Evolutionary conservation across 78 protist species (phyloP).

Genomic region (Guillardia theta): DNA sequence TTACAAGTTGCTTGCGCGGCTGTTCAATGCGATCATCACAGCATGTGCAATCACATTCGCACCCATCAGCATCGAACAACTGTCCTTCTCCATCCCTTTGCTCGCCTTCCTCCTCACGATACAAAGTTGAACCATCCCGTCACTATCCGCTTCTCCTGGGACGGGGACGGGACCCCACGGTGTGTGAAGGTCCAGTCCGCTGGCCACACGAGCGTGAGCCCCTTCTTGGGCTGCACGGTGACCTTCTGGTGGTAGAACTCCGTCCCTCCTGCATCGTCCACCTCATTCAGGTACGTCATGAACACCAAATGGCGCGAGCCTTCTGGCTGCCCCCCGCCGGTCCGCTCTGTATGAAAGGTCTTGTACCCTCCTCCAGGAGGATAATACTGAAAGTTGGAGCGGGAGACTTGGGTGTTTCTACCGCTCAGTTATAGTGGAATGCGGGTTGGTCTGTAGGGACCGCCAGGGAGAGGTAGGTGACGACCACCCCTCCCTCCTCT

Average conservation of each 20-base stretch:
- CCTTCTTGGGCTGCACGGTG: neutral
- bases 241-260: conserved; percentile 40
- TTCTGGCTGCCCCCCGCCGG: conserved; percentile 16
- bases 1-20: too few relatives aligned
- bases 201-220: neutral
- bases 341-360: conserved; percentile 27
- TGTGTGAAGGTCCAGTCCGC: conserved; percentile 45
- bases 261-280: neutral
- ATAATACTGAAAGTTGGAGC: conserved; percentile 19
- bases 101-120: too few relatives aligned
- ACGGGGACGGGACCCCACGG: conserved; percentile 31
- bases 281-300: conserved; percentile 37
- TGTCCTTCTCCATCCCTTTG: too few relatives aligned
- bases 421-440: too few relatives aligned
- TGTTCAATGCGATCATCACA: too few relatives aligned
- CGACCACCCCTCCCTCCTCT: too few relatives aligned
- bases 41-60: too few relatives aligned
- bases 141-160: neutral
- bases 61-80: too few relatives aligned
- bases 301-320: conserved; percentile 9
- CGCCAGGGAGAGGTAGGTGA: too few relatives aligned
- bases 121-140: conserved; percentile 39
- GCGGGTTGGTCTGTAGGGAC: too few relatives aligned
- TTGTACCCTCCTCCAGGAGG: conserved; percentile 34
- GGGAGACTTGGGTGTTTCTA: too few relatives aligned